Evolutionary conservation across 2,329 filamentous ascomycete species (phyloP).

Genomic region (Trichoderma breve): DNA sequence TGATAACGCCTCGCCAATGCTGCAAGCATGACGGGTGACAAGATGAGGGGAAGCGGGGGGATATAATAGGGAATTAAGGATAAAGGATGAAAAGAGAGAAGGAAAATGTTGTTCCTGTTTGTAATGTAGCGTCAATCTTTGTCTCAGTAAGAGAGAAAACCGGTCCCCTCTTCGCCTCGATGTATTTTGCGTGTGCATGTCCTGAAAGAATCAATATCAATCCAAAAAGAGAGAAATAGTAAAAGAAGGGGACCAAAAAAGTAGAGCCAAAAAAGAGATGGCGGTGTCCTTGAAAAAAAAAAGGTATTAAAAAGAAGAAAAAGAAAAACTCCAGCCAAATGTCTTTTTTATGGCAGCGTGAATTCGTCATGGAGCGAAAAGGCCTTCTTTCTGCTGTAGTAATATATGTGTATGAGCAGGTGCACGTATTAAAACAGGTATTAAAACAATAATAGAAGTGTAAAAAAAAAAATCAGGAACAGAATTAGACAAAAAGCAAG

Average conservation of each 20-base stretch:
- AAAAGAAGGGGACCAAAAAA: neutral
- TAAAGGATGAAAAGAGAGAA: neutral
- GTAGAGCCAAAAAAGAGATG: neutral
- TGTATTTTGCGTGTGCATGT: conserved; percentile 5
- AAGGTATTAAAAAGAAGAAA: neutral
- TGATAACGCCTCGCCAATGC: conserved; percentile 1
- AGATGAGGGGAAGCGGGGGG: neutral
- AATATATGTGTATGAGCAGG: conserved; percentile 15
- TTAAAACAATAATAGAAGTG: neutral
- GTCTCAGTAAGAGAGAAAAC: conserved; percentile 11
- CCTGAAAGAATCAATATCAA: conserved; percentile 14
- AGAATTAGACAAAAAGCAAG: conserved; percentile 8
- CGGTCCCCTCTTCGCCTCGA: neutral
- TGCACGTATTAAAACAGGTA: conserved; percentile 16
- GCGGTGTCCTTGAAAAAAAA: neutral
- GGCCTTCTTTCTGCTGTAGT: conserved; percentile 5
- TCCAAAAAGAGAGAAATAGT: conserved; percentile 1
- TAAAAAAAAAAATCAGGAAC: neutral
- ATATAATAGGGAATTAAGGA: neutral
- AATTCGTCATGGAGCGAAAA: conserved; percentile 17
- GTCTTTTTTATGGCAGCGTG: conserved; percentile 16
- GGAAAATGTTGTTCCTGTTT: neutral
- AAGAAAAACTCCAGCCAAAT: conserved; percentile 13
- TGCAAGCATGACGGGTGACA: conserved; percentile 5
- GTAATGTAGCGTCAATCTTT: conserved; percentile 17